These are phyloP conservation scores for Tulasnella sp. DNA, from an alignment of 768 basidiomycete genomes.

Conservation along the genomic window DNA sequence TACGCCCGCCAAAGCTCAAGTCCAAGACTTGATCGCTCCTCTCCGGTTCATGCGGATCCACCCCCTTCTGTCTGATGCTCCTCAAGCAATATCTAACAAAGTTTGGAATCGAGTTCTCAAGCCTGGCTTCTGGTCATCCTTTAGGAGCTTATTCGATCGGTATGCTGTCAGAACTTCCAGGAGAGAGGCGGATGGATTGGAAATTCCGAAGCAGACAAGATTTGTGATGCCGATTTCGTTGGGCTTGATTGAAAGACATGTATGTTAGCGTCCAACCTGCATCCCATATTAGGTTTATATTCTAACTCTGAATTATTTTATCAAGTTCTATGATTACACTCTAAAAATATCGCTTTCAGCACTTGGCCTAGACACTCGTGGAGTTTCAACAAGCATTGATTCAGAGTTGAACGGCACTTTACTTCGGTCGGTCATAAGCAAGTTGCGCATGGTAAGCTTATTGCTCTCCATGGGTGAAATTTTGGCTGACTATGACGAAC, in stretches of 20 bases:
- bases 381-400: slow-evolving; percentile 60
- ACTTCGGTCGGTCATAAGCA: slow-evolving; percentile 66
- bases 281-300: neutral
- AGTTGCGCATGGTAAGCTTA: slow-evolving; percentile 52
- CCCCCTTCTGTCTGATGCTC: slow-evolving; percentile 62
- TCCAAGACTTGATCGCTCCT: slow-evolving; percentile 78
- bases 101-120: slow-evolving; percentile 69
- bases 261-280: slow-evolving; percentile 43
- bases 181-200: slow-evolving; percentile 68
- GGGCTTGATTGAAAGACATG: slow-evolving; percentile 78
- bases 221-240: slow-evolving; percentile 77
- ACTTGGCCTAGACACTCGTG: slow-evolving; percentile 72
- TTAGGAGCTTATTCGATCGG: slow-evolving; percentile 64
- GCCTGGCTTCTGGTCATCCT: slow-evolving; percentile 62
- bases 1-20: slow-evolving; percentile 78
- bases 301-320: neutral
- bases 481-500: neutral
- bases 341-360: slow-evolving; percentile 64
- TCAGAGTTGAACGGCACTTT: slow-evolving; percentile 65
- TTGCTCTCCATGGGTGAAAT: neutral
- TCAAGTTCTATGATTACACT: slow-evolving; percentile 77
- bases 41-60: slow-evolving; percentile 77
- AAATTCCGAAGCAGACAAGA: slow-evolving; percentile 81
- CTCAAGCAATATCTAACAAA: slow-evolving; percentile 45
- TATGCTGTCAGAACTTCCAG: slow-evolving; percentile 85